A percentile compares a stretch with the other conserved stretches of the same genome.
These are phyloP conservation scores for Penicillium taxi DNA, from an alignment of 495 filamentous ascomycete species.

Conservation along the genomic window DNA sequence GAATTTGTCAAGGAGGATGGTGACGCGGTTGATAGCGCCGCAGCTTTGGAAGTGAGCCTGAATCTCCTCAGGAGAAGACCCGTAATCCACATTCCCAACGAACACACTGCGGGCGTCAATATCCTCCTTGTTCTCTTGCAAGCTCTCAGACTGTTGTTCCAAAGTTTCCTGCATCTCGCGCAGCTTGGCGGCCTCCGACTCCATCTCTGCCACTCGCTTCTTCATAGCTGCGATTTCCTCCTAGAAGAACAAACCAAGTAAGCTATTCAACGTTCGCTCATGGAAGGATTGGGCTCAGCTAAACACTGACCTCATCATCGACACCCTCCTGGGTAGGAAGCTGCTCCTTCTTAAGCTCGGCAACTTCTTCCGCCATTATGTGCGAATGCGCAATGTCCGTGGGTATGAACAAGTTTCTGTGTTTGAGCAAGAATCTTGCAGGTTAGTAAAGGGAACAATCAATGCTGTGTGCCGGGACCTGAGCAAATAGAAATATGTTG, in stretches of 20 bases:
- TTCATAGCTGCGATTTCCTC: conserved; percentile 99
- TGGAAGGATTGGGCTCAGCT: neutral
- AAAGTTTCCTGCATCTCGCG: conserved; percentile 91
- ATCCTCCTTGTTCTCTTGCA: conserved; percentile 90
- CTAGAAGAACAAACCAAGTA: conserved; percentile 29
- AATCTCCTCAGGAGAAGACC: conserved; percentile 95
- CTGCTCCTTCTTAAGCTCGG: conserved; percentile 34
- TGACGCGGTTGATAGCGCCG: conserved; percentile 96
- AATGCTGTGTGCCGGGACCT: too few species aligned
- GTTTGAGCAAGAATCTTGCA: too few species aligned
- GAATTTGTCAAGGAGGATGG: conserved; percentile 95
- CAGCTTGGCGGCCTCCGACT: conserved; percentile 91
- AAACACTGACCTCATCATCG: conserved; percentile 38
- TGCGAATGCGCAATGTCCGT: conserved; percentile 3
- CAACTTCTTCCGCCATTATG: conserved; percentile 27
- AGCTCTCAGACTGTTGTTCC: conserved; percentile 72
- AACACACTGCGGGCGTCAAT: conserved; percentile 95
- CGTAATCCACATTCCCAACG: conserved; percentile 98
- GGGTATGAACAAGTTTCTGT: too few species aligned
- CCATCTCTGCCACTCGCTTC: conserved; percentile 95
- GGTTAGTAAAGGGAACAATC: too few species aligned
- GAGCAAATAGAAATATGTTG: too few species aligned
- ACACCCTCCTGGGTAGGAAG: conserved; percentile 31
- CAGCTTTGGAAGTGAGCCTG: conserved; percentile 98
- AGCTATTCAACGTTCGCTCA: conserved; percentile 1